Evolutionary conservation across 129 eudicot genomes (phyloP).

Genomic region (Oenanthe sinensis): DNA sequence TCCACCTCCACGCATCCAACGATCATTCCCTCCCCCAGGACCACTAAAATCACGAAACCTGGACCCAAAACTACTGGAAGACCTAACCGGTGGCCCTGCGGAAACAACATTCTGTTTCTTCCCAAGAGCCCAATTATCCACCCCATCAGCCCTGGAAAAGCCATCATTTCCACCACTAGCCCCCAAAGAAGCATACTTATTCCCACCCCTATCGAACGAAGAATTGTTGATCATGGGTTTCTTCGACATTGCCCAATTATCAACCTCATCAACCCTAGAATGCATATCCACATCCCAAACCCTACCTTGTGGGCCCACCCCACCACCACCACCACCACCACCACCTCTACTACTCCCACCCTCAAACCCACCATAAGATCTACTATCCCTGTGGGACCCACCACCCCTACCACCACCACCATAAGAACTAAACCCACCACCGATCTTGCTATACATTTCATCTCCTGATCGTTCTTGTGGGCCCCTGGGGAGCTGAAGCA

Average conservation of each 20-base stretch:
- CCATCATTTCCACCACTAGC: constrained; percentile 29
- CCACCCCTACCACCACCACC: constrained; percentile 39
- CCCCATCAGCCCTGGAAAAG: constrained; percentile 70
- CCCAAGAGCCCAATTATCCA: constrained; percentile 54
- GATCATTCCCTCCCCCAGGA: constrained; percentile 39
- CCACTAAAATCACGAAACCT: constrained; percentile 53
- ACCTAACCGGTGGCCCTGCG: constrained; percentile 20
- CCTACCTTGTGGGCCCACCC: constrained; percentile 35
- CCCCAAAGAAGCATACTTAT: constrained; percentile 33
- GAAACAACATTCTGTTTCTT: constrained; percentile 27
- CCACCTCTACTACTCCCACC: constrained; percentile 41
- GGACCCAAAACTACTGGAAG: constrained; percentile 36
- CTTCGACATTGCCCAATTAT: constrained; percentile 62
- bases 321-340: too few species aligned
- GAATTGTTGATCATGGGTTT: constrained; percentile 19
- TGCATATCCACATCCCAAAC: constrained; percentile 38
- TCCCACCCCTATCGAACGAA: constrained; percentile 17
- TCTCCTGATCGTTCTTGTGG: constrained; percentile 70
- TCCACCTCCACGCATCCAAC: constrained; percentile 50
- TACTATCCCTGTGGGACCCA: constrained; percentile 28
- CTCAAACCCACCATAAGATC: constrained; percentile 53
- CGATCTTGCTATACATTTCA: constrained; percentile 49
- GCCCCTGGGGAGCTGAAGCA: constrained; percentile 81
- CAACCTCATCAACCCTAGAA: constrained; percentile 84
- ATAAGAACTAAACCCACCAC: constrained; percentile 82